Evolutionary conservation across 352 stramenopile genomes (phyloP).

Genomic region (Phytophthora fragariae): DNA sequence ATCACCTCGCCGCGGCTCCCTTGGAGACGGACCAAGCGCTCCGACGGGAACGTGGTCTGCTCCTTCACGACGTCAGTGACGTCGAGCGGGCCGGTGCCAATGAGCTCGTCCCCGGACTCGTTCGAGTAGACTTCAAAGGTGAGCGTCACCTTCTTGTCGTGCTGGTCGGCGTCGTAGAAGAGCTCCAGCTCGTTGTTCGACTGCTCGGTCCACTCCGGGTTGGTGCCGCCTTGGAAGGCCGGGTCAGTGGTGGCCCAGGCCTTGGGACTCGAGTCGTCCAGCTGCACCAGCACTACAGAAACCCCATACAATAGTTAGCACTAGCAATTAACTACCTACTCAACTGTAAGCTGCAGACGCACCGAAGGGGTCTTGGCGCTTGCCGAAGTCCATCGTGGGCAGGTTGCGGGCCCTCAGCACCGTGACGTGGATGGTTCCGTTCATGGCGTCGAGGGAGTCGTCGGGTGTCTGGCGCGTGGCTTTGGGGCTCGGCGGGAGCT

Average conservation of each 20-base stretch:
- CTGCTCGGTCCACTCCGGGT: conserved; percentile 70
- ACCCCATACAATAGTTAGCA: conserved; percentile 10
- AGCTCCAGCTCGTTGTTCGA: conserved; percentile 87
- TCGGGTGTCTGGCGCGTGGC: neutral
- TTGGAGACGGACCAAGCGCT: conserved; percentile 63
- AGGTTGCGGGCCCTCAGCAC: conserved; percentile 68
- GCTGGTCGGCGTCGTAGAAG: conserved; percentile 70
- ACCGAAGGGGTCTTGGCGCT: conserved; percentile 84
- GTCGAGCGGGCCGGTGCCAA: conserved; percentile 75
- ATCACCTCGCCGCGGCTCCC: conserved; percentile 71
- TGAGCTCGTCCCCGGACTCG: conserved; percentile 75
- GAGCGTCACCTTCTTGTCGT: conserved; percentile 56
- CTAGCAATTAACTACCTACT: neutral
- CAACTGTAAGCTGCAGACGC: neutral
- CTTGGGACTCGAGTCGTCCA: conserved; percentile 72
- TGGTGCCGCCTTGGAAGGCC: conserved; percentile 62
- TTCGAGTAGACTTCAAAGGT: conserved; percentile 80
- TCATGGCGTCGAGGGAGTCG: conserved; percentile 26
- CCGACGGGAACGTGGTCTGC: conserved; percentile 40
- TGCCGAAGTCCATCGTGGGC: conserved; percentile 83
- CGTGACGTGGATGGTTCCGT: conserved; percentile 82
- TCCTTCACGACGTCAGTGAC: conserved; percentile 49
- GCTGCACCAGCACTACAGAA: conserved; percentile 66
- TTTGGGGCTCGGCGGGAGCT: conserved; percentile 7
- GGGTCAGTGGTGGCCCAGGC: conserved; percentile 73